These are phyloP conservation scores for Ganoderma lucidum DNA, from an alignment of 1,284 basidiomycete species.

Conservation along the genomic window DNA sequence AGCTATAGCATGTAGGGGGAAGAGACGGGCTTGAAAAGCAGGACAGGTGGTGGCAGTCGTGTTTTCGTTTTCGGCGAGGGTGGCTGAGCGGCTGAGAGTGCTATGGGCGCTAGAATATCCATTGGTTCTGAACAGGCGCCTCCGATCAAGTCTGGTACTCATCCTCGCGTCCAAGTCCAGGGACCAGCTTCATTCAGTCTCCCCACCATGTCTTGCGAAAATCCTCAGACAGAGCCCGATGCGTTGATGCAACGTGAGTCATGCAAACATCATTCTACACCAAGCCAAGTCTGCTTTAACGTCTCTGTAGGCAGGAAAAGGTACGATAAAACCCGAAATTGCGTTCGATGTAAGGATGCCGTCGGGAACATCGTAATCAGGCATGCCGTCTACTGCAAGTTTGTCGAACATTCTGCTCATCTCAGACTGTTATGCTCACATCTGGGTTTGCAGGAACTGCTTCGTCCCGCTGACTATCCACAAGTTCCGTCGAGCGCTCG, in stretches of 20 bases:
- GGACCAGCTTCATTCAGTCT: neutral
- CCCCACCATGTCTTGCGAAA: slow-evolving; percentile 55
- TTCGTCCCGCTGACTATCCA: slow-evolving; percentile 66
- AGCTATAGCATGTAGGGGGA: neutral
- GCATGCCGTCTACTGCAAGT: slow-evolving; percentile 87
- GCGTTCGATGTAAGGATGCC: slow-evolving; percentile 75
- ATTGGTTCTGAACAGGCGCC: neutral
- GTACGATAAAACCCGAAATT: slow-evolving; percentile 69
- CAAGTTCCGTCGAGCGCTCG: slow-evolving; percentile 73
- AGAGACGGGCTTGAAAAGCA: neutral
- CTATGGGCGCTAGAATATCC: slow-evolving; percentile 12
- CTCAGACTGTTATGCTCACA: slow-evolving; percentile 11
- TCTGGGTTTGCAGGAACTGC: slow-evolving; percentile 58
- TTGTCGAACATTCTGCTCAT: slow-evolving; percentile 37
- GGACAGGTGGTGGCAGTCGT: neutral
- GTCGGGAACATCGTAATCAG: slow-evolving; percentile 75
- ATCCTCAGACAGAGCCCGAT: slow-evolving; percentile 63
- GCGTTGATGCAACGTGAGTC: slow-evolving; percentile 70
- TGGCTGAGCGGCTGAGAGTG: slow-evolving; percentile 15
- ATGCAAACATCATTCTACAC: neutral
- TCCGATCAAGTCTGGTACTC: slow-evolving; percentile 10
- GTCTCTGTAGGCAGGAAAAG: slow-evolving; percentile 58
- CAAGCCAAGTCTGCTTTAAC: neutral
- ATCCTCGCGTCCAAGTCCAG: neutral
- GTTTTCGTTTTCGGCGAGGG: slow-evolving; percentile 5